Conservation (phyloP, 106 monocot genomes). For the Acorus gramineus region DNA sequence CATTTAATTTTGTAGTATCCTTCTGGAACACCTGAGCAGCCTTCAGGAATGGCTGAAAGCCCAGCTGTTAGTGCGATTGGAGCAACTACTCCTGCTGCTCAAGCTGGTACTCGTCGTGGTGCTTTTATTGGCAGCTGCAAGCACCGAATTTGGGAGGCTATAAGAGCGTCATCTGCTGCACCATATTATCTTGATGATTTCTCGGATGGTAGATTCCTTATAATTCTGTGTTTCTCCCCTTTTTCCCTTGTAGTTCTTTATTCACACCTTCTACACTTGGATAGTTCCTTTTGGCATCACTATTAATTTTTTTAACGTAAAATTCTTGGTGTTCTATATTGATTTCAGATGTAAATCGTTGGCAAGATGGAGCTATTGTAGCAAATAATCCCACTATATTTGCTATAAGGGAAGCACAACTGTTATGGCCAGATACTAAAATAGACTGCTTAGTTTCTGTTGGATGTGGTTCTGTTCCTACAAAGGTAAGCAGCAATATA, state of each 20-base stretch:
- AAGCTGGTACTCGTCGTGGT: constrained; percentile 35
- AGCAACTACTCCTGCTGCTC: constrained; percentile 17
- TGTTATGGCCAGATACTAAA: constrained; percentile 88
- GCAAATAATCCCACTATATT: constrained; percentile 98
- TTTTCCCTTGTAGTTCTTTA: neutral
- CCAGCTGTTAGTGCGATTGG: constrained; percentile 26
- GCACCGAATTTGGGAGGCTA: constrained; percentile 92
- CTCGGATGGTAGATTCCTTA: constrained; percentile 61
- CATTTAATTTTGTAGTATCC: constrained; percentile 53
- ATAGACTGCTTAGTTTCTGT: constrained; percentile 92
- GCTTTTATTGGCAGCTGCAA: constrained; percentile 95
- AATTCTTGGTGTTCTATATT: constrained; percentile 3
- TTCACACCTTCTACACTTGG: neutral
- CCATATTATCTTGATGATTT: constrained; percentile 99
- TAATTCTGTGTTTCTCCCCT: neutral
- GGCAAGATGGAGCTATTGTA: constrained; percentile 99
- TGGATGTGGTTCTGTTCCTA: constrained; percentile 89
- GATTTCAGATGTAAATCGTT: constrained; percentile 67
- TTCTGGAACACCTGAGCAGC: constrained; percentile 65
- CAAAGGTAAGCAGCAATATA: constrained; percentile 41
- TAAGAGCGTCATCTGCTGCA: constrained; percentile 98
- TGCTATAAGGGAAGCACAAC: constrained; percentile 93
- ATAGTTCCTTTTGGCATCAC: constrained; percentile 2
- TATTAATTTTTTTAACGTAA: constrained; percentile 4
- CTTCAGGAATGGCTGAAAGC: constrained; percentile 46